These are phyloP conservation scores for Penicillium paxilli DNA, from an alignment of 495 filamentous ascomycete genomes.

Conservation along the genomic window DNA sequence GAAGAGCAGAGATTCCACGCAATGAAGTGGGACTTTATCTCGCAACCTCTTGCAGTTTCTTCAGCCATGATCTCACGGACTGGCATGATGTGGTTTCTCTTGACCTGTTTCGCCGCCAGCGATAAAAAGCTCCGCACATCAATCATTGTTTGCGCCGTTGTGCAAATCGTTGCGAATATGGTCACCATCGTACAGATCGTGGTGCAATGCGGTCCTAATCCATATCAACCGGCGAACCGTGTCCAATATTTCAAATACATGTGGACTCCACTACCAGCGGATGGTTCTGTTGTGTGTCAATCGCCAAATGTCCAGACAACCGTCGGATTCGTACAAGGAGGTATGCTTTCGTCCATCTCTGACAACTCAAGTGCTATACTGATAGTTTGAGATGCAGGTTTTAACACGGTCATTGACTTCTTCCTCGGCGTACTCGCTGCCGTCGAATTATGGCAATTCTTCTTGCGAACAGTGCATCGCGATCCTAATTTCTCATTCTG, in stretches of 20 bases:
- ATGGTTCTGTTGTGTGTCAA: conserved; percentile 37
- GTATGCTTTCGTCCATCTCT: conserved; percentile 4
- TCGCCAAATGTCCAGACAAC: conserved; percentile 34
- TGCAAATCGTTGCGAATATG: conserved; percentile 35
- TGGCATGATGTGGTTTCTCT: conserved; percentile 42
- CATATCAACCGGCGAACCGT: conserved; percentile 28
- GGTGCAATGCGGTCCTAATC: conserved; percentile 39
- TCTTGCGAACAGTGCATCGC: conserved; percentile 29
- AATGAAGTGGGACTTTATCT: conserved; percentile 35
- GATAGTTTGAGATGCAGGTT: conserved; percentile 13
- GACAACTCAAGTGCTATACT: too few relatives aligned
- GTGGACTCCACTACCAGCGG: conserved; percentile 36
- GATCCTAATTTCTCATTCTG: conserved; percentile 27
- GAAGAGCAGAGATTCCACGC: conserved; percentile 16
- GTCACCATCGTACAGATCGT: conserved; percentile 37
- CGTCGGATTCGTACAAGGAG: conserved; percentile 39
- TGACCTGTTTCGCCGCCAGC: conserved; percentile 35
- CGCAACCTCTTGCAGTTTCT: conserved; percentile 43
- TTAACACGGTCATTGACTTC: conserved; percentile 37
- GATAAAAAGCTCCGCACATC: conserved; percentile 27
- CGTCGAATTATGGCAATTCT: conserved; percentile 39
- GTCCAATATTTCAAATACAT: conserved; percentile 41
- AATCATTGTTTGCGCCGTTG: conserved; percentile 31
- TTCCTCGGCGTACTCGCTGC: conserved; percentile 32
- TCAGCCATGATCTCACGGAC: conserved; percentile 43